A percentile compares a stretch with the other conserved stretches of the same genome.
These are phyloP conservation scores for Hypoxylon rickii DNA, from an alignment of 495 filamentous ascomycete genomes.

Conservation along the genomic window DNA sequence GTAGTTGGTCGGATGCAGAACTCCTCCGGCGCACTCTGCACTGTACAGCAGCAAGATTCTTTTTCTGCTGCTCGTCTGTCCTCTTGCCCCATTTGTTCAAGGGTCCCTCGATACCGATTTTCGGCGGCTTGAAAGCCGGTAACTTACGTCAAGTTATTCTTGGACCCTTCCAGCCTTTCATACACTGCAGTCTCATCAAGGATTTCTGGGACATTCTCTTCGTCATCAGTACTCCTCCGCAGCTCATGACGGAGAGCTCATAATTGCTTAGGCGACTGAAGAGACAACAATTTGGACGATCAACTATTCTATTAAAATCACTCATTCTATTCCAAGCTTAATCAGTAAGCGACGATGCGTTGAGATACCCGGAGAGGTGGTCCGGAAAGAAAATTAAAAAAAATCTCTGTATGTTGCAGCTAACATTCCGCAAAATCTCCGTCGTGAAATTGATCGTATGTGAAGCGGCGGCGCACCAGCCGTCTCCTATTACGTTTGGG, in stretches of 20 bases:
- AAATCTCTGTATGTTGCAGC: constrained; percentile 13
- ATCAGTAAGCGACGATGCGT: too few relatives aligned
- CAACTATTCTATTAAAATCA: too few relatives aligned
- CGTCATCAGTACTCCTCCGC: constrained; percentile 26
- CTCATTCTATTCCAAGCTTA: too few relatives aligned
- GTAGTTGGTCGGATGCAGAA: too few relatives aligned
- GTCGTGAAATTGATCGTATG: constrained; percentile 5
- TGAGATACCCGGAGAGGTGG: too few relatives aligned
- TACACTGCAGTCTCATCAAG: constrained; percentile 17
- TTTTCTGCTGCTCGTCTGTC: constrained; percentile 25
- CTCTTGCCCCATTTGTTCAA: constrained; percentile 33
- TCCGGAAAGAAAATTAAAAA: too few relatives aligned
- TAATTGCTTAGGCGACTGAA: background rate
- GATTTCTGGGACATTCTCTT: constrained; percentile 18
- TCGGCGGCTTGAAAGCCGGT: constrained; percentile 27
- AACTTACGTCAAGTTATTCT: constrained; percentile 30
- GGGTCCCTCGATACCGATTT: constrained; percentile 27
- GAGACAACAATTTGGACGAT: constrained; percentile 20
- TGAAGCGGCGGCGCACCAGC: constrained; percentile 21
- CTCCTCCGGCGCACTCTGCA: constrained; percentile 4
- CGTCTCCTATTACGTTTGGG: constrained; percentile 21
- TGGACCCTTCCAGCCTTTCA: constrained; percentile 29
- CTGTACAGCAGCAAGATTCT: constrained; percentile 4
- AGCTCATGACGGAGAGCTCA: constrained; percentile 10
- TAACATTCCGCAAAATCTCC: constrained; percentile 8